Conservation (phyloP, 1,284 basidiomycete genomes). For the Laetiporus sulphureus region DNA sequence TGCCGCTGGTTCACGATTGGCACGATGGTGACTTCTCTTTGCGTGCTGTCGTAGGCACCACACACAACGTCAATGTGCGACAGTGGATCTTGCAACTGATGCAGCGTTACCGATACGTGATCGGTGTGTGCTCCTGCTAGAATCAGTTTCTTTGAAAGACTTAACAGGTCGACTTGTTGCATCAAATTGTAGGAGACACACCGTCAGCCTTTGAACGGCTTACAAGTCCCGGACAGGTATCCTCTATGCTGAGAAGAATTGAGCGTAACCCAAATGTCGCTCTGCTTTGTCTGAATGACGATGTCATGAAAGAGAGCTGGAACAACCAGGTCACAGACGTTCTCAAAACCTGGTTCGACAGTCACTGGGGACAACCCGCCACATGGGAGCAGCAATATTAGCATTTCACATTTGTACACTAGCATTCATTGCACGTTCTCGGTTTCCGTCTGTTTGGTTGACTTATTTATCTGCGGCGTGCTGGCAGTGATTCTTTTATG, state of each 20-base stretch:
- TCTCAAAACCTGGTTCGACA: constrained; percentile 17
- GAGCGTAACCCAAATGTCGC: constrained; percentile 14
- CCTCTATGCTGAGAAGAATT: constrained; percentile 7
- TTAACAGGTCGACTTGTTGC: no score
- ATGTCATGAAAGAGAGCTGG: constrained; percentile 13
- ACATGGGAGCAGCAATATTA: constrained; percentile 16
- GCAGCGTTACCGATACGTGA: constrained; percentile 36
- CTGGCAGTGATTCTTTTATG: no score
- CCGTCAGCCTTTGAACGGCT: constrained; percentile 21
- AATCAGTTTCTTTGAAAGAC: no score
- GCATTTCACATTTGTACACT: no score
- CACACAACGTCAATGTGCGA: constrained; percentile 27
- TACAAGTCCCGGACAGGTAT: constrained; percentile 10
- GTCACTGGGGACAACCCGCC: constrained; percentile 16
- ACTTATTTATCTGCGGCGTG: no score
- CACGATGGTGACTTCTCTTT: constrained; percentile 36
- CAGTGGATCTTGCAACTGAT: constrained; percentile 35
- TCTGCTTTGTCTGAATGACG: constrained; percentile 25
- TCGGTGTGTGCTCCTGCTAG: constrained; percentile 24
- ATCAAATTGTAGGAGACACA: constrained; percentile 17
- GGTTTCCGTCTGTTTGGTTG: no score
- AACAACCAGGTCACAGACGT: constrained; percentile 12
- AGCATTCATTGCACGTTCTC: no score
- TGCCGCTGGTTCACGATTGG: constrained; percentile 33
- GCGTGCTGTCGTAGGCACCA: constrained; percentile 24